These are phyloP conservation scores for Peronospora tabacina DNA, from an alignment of 352 stramenopile species.

Conservation along the genomic window DNA sequence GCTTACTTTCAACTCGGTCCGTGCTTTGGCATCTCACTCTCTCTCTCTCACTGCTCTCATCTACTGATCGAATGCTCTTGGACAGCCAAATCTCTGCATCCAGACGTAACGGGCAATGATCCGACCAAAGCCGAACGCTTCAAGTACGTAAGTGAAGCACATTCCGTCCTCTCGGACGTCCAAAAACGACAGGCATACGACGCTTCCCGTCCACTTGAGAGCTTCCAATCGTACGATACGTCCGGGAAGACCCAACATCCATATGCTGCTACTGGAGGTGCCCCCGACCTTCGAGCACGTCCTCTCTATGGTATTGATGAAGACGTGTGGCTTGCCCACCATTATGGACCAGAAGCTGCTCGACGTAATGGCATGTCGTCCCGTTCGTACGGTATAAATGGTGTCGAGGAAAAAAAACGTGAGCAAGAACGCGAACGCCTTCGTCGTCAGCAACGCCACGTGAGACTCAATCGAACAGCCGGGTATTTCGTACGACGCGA, in stretches of 20 bases:
- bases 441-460: slow-evolving; percentile 52
- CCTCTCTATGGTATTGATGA: slow-evolving; percentile 73
- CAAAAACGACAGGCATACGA: slow-evolving; percentile 57
- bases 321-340: slow-evolving; percentile 76
- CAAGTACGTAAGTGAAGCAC: slow-evolving; percentile 73
- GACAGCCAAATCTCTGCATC: slow-evolving; percentile 72
- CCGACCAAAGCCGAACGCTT: slow-evolving; percentile 76
- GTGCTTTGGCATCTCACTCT: neutral
- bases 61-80: slow-evolving; percentile 1
- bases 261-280: slow-evolving; percentile 36
- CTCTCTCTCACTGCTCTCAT: too few species aligned
- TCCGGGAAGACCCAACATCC: slow-evolving; percentile 40
- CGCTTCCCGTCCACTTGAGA: slow-evolving; percentile 36
- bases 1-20: slow-evolving; percentile 73
- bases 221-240: slow-evolving; percentile 38
- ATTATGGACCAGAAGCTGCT: slow-evolving; percentile 57
- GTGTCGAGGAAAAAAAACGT: slow-evolving; percentile 61
- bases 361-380: slow-evolving; percentile 41
- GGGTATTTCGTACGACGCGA: slow-evolving; percentile 75
- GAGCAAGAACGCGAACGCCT: slow-evolving; percentile 63
- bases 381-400: slow-evolving; percentile 65
- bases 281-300: slow-evolving; percentile 24
- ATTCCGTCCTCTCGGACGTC: slow-evolving; percentile 68
- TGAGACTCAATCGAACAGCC: slow-evolving; percentile 53
- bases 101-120: slow-evolving; percentile 81